Base-by-base conservation (phyloP, 2,329 filamentous ascomycete species). In the Pseudocercospora crystallina region DNA sequence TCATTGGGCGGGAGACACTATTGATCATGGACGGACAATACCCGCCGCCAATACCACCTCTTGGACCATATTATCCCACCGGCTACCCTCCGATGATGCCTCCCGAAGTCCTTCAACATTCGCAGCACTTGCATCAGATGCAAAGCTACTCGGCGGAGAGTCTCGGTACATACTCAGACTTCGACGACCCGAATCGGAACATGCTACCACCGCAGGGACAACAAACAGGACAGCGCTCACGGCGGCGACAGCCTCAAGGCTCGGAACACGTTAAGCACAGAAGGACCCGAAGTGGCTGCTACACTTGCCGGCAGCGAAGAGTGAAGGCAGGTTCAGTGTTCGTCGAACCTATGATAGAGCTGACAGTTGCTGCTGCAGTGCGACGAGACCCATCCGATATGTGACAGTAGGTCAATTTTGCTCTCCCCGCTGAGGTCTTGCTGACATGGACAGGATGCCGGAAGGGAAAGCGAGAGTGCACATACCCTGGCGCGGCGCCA, bases 221-320 rank as follows among this genome's bases (percentile, higher is more conserved):
- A 7, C 20, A 26, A 26, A 47, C 55, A 31, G 38, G 60, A 15
- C 49, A 49, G 42, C 59, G 63, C 33, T 60, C 63, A 34, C 57
- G 65, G 46, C 56, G 64, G 51, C 57, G 65, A 47, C 61, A 61
- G 36, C 49, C 58, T 9, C 54, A 53, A 32, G 62, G 65, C 11
- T 54, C 61, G n/a, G 88, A 95, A 55, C 85, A 87, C 65, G 87
- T 95, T 60, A 97, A 97, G 71, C 92, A 97, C 69, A 86, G 91
- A 55, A 84, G 94, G 61, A 97, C 94, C 37, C 81, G 94, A 62
- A 96, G 90, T 57, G 94, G 94, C 26, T 99, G 94, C 73, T 96
- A 82, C 67, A 97, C 91, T 40, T 99, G 94, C 71, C 82, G 94
- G 52, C 86, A 85, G 63, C 82, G 94, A 60, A 83, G 94, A 69